Evolutionary conservation across 805 yeast genomes (phyloP).

Genomic region (Saturnispora mendoncae): DNA sequence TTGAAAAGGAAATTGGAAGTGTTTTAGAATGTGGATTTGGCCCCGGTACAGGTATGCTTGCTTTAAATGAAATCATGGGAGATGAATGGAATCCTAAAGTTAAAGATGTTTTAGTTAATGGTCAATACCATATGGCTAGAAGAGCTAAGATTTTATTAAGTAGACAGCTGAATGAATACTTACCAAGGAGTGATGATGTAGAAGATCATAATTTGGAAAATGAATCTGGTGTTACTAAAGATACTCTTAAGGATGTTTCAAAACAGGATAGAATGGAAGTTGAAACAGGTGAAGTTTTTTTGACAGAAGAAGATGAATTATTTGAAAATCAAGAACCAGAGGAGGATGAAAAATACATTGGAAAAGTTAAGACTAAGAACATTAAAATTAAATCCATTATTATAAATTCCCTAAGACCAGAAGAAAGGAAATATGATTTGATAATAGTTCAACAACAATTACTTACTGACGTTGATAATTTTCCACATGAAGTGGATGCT

Average conservation of each 20-base stretch:
- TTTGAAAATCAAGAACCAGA: constrained; percentile 9
- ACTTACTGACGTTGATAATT: constrained; percentile 46
- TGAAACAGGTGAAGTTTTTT: background rate
- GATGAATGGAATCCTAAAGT: constrained; percentile 47
- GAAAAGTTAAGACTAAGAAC: constrained; percentile 48
- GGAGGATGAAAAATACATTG: constrained; percentile 31
- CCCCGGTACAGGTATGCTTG: constrained; percentile 87
- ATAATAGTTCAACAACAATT: constrained; percentile 79
- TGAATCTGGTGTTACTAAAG: constrained; percentile 11
- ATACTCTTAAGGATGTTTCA: background rate
- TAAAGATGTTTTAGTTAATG: constrained; percentile 67
- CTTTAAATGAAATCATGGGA: constrained; percentile 76
- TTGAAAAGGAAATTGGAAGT: constrained; percentile 45
- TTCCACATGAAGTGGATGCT: constrained; percentile 67
- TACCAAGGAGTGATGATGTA: constrained; percentile 19
- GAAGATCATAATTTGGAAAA: constrained; percentile 36
- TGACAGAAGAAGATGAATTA: constrained; percentile 20
- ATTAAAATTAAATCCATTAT: constrained; percentile 49
- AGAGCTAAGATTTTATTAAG: constrained; percentile 72
- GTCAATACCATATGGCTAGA: constrained; percentile 63
- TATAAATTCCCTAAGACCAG: constrained; percentile 42
- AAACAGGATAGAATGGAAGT: background rate
- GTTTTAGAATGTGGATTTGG: constrained; percentile 82
- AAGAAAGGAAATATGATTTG: constrained; percentile 55
- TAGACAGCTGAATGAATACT: constrained; percentile 50